These are phyloP conservation scores for Ophiostoma piceae DNA, from an alignment of 2,329 filamentous ascomycete genomes.

Conservation along the genomic window DNA sequence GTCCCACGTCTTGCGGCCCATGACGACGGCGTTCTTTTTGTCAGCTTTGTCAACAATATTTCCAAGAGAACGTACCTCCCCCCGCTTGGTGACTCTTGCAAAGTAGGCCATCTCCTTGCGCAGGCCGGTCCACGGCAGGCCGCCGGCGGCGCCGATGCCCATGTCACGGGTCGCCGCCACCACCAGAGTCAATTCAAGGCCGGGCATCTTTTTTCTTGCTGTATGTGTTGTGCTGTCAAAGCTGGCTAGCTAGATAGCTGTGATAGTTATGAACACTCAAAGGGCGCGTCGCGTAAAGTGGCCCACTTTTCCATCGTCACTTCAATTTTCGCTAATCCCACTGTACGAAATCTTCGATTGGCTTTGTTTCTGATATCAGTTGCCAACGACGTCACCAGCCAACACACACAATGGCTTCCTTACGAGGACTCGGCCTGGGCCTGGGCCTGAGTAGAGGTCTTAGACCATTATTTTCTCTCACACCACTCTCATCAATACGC, in stretches of 20 bases:
- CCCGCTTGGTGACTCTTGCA: slow-evolving; percentile 74
- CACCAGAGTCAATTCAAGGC: slow-evolving; percentile 72
- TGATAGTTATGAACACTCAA: neutral
- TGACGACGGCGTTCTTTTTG: slow-evolving; percentile 69
- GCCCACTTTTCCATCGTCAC: slow-evolving; percentile 18
- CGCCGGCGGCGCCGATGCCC: slow-evolving; percentile 77
- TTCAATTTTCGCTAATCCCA: slow-evolving; percentile 2
- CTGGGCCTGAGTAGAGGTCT: neutral
- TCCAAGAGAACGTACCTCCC: slow-evolving; percentile 31
- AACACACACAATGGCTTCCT: slow-evolving; percentile 25
- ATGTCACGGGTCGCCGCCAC: slow-evolving; percentile 79
- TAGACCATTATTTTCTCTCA: neutral
- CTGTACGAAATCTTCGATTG: neutral
- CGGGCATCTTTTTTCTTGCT: neutral
- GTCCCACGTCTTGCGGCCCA: slow-evolving; percentile 97
- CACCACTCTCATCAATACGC: neutral
- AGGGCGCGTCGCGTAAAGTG: slow-evolving; percentile 22
- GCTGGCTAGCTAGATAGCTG: too few relatives aligned
- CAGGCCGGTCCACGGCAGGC: slow-evolving; percentile 82
- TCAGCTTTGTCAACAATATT: neutral
- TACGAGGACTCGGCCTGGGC: slow-evolving; percentile 21
- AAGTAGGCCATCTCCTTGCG: slow-evolving; percentile 95
- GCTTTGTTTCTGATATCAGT: neutral
- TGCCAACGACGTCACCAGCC: neutral
- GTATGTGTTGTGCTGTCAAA: neutral